phyloP scores from a whole-genome alignment of 176 grass and related monocot genomes.

The Carex myosuroides region DNA sequence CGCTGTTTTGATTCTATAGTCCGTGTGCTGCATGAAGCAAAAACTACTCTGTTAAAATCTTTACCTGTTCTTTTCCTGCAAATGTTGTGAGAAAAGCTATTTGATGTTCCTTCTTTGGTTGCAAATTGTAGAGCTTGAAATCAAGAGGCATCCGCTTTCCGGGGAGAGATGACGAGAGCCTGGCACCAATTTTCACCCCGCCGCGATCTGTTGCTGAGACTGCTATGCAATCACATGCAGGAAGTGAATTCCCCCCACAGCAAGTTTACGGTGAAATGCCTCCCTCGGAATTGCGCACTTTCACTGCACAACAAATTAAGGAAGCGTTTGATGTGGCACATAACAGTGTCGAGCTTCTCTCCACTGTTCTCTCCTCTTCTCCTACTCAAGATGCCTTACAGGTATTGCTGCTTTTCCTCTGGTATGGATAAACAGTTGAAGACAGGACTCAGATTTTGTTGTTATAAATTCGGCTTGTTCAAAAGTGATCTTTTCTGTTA shows the following conservation, averaged over 20 bases:
- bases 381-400: slow-evolving; percentile 87
- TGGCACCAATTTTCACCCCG: slow-evolving; percentile 75
- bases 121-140: slow-evolving; percentile 66
- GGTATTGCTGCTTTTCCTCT: slow-evolving; percentile 35
- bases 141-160: slow-evolving; percentile 89
- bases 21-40: too few relatives aligned
- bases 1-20: too few relatives aligned
- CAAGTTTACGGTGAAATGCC: slow-evolving; percentile 50
- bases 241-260: slow-evolving; percentile 39
- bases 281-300: slow-evolving; percentile 31
- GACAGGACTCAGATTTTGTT: not conserved
- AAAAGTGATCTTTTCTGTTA: slow-evolving; percentile 17
- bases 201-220: slow-evolving; percentile 54
- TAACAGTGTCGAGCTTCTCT: slow-evolving; percentile 90
- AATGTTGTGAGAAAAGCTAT: not conserved
- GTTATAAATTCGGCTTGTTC: not conserved
- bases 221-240: slow-evolving; percentile 8
- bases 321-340: slow-evolving; percentile 85
- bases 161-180: slow-evolving; percentile 67
- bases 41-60: too few relatives aligned
- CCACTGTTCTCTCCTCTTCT: slow-evolving; percentile 87
- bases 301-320: slow-evolving; percentile 66
- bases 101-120: not conserved
- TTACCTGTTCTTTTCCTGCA: not conserved
- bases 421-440: not conserved